Conservation (phyloP, 75 land plant genomes). For the Picea glauca region DNA sequence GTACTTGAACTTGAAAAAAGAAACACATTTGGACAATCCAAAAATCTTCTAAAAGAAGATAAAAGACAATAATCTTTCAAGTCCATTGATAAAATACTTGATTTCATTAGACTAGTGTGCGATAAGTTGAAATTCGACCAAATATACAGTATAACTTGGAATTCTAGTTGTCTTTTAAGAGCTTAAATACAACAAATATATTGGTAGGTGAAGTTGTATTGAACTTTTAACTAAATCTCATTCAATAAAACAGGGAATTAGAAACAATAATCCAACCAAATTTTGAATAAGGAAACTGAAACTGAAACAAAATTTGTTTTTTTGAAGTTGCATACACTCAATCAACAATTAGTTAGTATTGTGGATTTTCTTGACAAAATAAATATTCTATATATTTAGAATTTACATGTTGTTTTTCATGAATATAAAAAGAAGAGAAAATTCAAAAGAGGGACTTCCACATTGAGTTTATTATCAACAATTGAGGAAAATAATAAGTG, state of each 20-base stretch:
- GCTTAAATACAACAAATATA: background rate
- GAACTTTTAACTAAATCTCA: background rate
- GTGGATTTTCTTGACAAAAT: background rate
- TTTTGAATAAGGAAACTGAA: background rate
- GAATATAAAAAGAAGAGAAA: background rate
- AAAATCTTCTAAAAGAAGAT: background rate
- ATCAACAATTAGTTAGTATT: background rate
- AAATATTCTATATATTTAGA: background rate
- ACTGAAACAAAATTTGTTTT: background rate
- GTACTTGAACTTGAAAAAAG: slow-evolving; percentile 2
- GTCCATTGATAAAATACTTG: background rate
- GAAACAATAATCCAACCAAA: background rate
- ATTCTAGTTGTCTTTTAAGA: background rate
- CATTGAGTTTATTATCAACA: background rate
- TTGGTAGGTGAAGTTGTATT: background rate
- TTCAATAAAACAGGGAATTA: background rate
- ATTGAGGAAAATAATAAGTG: background rate
- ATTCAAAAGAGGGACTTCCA: background rate
- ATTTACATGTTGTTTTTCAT: background rate
- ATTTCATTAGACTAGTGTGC: background rate
- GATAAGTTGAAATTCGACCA: background rate
- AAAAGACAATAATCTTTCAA: background rate
- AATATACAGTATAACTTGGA: background rate
- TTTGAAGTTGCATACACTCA: background rate
- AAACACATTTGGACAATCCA: background rate